phyloP scores from a whole-genome alignment of 164 flowering plant species.

The Magnolia sinica region DNA sequence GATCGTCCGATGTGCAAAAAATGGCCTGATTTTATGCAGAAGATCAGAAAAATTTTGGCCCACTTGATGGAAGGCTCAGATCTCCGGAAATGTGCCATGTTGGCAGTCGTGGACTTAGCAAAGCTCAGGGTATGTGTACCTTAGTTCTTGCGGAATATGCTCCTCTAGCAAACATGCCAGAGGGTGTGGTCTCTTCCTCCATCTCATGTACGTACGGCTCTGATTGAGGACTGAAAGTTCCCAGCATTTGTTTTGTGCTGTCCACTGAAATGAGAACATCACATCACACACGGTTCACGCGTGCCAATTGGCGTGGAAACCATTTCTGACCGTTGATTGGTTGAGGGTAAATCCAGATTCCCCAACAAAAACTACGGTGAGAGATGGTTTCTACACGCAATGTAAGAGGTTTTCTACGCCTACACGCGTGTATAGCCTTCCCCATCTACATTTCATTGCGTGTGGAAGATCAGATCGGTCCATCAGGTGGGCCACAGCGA shows the following conservation, averaged over 20 bases:
- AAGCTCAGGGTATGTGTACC: slow-evolving; percentile 25
- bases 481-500: too few species aligned
- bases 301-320: background rate
- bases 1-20: too few species aligned
- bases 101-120: background rate
- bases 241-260: slow-evolving; percentile 63
- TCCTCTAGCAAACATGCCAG: slow-evolving; percentile 73
- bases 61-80: too few species aligned
- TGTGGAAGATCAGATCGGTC: too few species aligned
- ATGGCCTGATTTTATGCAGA: too few species aligned
- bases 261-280: slow-evolving; percentile 41
- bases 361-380: background rate
- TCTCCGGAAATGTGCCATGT: too few species aligned
- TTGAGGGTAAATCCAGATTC: background rate
- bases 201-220: slow-evolving; percentile 55
- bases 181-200: slow-evolving; percentile 69
- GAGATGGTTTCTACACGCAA: background rate
- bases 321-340: background rate
- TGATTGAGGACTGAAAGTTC: slow-evolving; percentile 67
- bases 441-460: too few species aligned
- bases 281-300: background rate
- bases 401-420: background rate
- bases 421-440: too few species aligned
- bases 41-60: too few species aligned
- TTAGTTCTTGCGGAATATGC: slow-evolving; percentile 61